Conservation (phyloP, 139 green algal genomes). For the Ettlia oleoabundans region DNA sequence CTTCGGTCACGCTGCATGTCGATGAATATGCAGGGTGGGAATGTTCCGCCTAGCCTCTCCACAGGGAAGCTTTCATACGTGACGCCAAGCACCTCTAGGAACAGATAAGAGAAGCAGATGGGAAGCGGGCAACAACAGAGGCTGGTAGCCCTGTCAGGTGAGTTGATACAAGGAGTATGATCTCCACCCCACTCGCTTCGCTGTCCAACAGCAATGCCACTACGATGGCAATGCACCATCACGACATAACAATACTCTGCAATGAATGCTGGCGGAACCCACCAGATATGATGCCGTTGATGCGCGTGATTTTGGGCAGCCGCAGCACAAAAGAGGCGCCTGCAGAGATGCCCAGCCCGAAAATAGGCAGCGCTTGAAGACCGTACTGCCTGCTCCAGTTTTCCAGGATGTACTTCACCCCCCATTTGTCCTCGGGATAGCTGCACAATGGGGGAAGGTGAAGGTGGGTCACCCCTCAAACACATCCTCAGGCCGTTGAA, state of each 20-base stretch:
- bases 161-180: too few relatives aligned
- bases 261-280: too few relatives aligned
- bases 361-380: conserved; percentile 4
- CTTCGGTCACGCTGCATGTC: conserved; percentile 5
- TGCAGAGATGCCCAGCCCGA: not conserved
- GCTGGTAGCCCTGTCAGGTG: not conserved
- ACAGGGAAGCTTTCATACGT: not conserved
- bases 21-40: conserved; percentile 3
- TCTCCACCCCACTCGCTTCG: too few relatives aligned
- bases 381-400: not conserved
- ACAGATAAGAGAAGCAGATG: not conserved
- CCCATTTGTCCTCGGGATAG: conserved; percentile 13
- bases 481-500: too few relatives aligned
- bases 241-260: too few relatives aligned
- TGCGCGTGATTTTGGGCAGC: conserved; percentile 13
- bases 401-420: conserved; percentile 25
- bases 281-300: conserved; percentile 27
- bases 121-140: not conserved
- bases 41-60: not conserved
- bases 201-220: too few relatives aligned
- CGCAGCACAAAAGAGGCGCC: conserved; percentile 17
- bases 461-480: too few relatives aligned
- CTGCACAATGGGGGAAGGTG: not conserved
- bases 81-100: conserved; percentile 23
- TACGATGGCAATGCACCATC: too few relatives aligned